Evolutionary conservation across 805 yeast genomes (phyloP), one percentile per base, ranked within the genome.

Genomic region (Candida sanyiensis): DNA sequence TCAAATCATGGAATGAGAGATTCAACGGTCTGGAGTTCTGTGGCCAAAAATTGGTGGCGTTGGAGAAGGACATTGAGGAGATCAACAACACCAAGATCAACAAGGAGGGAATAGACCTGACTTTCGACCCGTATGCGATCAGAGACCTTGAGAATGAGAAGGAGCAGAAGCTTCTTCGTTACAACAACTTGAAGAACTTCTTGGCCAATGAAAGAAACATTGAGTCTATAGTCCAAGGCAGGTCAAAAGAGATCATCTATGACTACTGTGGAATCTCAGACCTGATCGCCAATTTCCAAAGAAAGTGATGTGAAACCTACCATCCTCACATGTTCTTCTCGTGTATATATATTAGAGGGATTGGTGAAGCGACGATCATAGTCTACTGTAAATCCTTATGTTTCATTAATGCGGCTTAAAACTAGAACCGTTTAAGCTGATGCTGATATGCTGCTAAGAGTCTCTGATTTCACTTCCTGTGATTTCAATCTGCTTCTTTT

Each of bases 61-160:
- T 35, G 3, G 69, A 64, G 22, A 45, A 63, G 3, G 59, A 61
- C 15, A 42, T 46, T 1, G 46, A 55, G 28, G 37, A 44, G 33
- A 46, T 45, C 41, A 41, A 43, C 21, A 37, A 50, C 16, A 18
- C 35, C 32, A 11, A 58, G 42, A 31, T 57, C 39, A 33, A 38
- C 17, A 30, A 51, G 40, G 46, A 46, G 45, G 46, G 38, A 4
- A 18, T 56, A 29, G 57, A 59, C 22, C 50, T 58, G 5, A 54
- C 74, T 21, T 46, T 70, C 5, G 78, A 75, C 48, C 80, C 81
- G 1, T 75, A 75, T 46, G 73, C 72, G 4, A 58, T 63, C 9
- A 62, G 67, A 36, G 72, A 70, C 32, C 28, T 57, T 6, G 44
- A 56, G 17, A 58, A 58, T 7, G 52, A 54, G 15, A 52, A 57